Conservation (phyloP, 768 basidiomycete genomes). For the Mrakia hoshinonis region DNA sequence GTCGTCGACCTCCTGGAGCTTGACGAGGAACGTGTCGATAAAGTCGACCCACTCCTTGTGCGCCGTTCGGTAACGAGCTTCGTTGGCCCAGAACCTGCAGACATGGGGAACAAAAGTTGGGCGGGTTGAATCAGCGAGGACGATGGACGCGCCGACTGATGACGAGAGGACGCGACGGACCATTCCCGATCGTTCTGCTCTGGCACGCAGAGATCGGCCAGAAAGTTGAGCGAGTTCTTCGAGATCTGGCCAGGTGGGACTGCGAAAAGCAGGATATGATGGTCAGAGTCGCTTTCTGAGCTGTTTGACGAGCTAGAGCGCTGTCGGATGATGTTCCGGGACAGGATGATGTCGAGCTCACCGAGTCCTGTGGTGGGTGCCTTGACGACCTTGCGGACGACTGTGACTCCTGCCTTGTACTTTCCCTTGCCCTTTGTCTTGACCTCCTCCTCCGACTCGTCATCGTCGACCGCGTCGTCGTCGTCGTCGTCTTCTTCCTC, state of each 20-base stretch:
- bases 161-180: slow-evolving; percentile 61
- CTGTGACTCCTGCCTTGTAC: slow-evolving; percentile 7
- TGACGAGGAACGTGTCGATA: slow-evolving; percentile 58
- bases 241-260: slow-evolving; percentile 51
- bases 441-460: slow-evolving; percentile 5
- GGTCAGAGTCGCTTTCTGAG: background rate
- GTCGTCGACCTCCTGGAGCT: slow-evolving; percentile 62
- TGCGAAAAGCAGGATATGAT: background rate
- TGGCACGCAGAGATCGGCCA: slow-evolving; percentile 60
- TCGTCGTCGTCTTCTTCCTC: slow-evolving; percentile 5
- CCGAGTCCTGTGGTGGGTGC: slow-evolving; percentile 22
- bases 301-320: background rate
- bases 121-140: background rate
- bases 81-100: slow-evolving; percentile 40
- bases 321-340: background rate
- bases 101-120: background rate
- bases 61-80: slow-evolving; percentile 59
- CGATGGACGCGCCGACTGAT: slow-evolving; percentile 51
- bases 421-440: slow-evolving; percentile 13
- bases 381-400: slow-evolving; percentile 7
- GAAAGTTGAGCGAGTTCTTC: slow-evolving; percentile 71
- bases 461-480: background rate
- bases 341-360: background rate
- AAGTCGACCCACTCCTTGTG: slow-evolving; percentile 72
- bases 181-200: slow-evolving; percentile 76